Percentiles rank a stretch among this genome's conserved stretches.
Conservation (phyloP, 208 protist genomes). For the Tritrichomonas musculus region DNA sequence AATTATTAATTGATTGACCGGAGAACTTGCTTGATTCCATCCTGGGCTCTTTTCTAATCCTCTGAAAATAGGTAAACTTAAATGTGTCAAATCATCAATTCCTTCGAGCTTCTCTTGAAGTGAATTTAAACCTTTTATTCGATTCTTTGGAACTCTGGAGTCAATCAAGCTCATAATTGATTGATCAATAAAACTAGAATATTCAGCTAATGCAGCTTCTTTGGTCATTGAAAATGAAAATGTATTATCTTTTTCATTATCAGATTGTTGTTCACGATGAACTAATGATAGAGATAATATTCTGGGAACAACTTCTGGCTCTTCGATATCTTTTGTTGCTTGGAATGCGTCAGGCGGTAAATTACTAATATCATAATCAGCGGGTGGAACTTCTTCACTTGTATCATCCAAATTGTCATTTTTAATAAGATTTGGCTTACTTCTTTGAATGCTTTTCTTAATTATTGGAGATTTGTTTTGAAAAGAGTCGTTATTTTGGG, state of each 20-base stretch:
- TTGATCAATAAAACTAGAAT: not conserved
- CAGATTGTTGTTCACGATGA: not conserved
- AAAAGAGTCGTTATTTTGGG: too few relatives aligned
- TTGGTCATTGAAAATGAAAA: not conserved
- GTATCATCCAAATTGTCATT: too few relatives aligned
- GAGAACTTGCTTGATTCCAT: not conserved
- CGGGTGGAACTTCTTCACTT: not conserved
- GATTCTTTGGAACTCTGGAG: not conserved
- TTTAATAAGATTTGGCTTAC: too few relatives aligned
- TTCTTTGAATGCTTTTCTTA: too few relatives aligned
- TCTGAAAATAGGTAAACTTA: not conserved
- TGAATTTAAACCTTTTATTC: not conserved
- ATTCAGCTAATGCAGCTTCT: not conserved
- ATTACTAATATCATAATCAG: conserved; percentile 6
- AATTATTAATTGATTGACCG: not conserved
- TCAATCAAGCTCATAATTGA: not conserved
- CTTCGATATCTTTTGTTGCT: not conserved
- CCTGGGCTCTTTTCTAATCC: not conserved
- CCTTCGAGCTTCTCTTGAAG: not conserved
- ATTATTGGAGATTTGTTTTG: too few relatives aligned
- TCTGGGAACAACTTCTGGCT: not conserved
- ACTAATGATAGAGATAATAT: not conserved
- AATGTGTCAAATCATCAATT: not conserved
- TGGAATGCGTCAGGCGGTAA: not conserved
- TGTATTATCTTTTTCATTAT: not conserved